Evolutionary conservation across 108 stramenopile genomes (phyloP), one percentile per base, ranked within the genome.

Genomic region (Schizochytrium sp.): DNA sequence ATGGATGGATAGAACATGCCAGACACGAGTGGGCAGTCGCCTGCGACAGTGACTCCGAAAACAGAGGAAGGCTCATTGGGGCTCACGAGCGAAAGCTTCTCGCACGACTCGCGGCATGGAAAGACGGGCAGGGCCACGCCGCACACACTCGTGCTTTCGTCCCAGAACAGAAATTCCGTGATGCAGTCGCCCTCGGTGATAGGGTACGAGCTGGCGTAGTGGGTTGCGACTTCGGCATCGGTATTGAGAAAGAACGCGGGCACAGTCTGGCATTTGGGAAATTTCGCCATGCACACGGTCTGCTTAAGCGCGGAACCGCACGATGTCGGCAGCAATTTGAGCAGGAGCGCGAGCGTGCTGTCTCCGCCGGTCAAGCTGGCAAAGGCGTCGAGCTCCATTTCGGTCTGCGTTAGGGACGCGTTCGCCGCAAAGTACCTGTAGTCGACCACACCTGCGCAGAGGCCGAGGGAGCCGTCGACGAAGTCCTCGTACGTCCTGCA

Each of bases 381-480:
- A 23, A 21, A 83, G 16, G 76, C 76, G 2, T 83, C 76, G 25
- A 53, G 6, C 51, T 83, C 76, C n/a, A 83, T 14, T 16, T 83
- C 76, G 4, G 51, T 6, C 76, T 83, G 76, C 10, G 76, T 53
- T 4, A n/a, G 3, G 63, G 25, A 14, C 45, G 76, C 19, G 76
- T 53, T 34, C 21, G 14, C 41, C n/a, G 76, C 76, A 23, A 8
- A 83, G 76, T 83, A 83, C 48, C 10, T 12, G 51, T 83, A 83
- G 51, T 83, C 76, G 23, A 83, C 76, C 18, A 83, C 76, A 12
- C 76, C 76, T 6, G 76, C 76, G 76, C 76, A 83, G 25, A 83
- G 51, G 14, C 76, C 76, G 2, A 83, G 51, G 10, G 48, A 53
- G 23, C 76, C 76, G 28, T 12, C 76, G 18, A 47, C 48, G 4